Conservation (phyloP, 78 protist genomes). For the Dictyostelium intermedium region DNA sequence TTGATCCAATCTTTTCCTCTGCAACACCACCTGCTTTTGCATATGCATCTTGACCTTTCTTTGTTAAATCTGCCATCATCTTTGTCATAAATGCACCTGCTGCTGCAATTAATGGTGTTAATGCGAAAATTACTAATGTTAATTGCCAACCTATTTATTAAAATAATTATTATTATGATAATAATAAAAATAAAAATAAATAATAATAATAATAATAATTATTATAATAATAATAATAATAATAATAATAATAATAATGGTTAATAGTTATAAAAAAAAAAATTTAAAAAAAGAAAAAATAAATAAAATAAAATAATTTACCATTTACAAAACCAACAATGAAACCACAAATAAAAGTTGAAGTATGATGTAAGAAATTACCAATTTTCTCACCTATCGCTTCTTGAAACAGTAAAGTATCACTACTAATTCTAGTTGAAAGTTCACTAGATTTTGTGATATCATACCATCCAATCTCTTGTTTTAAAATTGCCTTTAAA, state of each 20-base stretch:
- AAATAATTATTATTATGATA: too few relatives aligned
- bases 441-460: constrained; percentile 38
- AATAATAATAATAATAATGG: neutral
- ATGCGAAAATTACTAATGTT: constrained; percentile 64
- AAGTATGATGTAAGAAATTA: constrained; percentile 52
- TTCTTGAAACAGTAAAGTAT: constrained; percentile 71
- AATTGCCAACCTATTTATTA: constrained; percentile 44
- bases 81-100: constrained; percentile 80
- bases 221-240: neutral
- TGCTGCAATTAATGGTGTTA: constrained; percentile 66
- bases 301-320: neutral
- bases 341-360: constrained; percentile 72
- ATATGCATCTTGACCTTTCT: constrained; percentile 76
- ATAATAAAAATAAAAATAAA: neutral
- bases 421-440: constrained; percentile 53
- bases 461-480: constrained; percentile 87
- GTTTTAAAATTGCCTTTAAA: constrained; percentile 78
- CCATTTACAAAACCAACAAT: constrained; percentile 63
- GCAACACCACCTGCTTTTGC: constrained; percentile 88
- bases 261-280: neutral
- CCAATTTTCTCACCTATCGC: constrained; percentile 84
- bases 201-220: neutral
- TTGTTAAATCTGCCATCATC: constrained; percentile 44
- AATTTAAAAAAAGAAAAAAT: neutral
- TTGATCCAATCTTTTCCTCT: constrained; percentile 75